phyloP scores from a whole-genome alignment of 352 stramenopile genomes.

The Lagenidium giganteum region DNA sequence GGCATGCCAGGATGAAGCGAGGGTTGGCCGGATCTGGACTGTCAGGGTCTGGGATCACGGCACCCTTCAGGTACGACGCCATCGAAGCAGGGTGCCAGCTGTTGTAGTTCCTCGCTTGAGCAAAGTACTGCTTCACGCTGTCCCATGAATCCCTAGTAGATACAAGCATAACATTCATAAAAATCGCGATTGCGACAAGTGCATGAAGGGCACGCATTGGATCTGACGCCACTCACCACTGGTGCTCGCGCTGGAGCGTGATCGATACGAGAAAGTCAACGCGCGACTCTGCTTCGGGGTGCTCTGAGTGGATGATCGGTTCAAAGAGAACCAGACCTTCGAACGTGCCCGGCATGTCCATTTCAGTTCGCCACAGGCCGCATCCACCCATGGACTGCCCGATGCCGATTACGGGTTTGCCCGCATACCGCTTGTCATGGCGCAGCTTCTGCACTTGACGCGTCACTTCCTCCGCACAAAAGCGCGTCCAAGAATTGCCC shows the following conservation, averaged over 20 bases:
- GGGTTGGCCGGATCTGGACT: constrained; percentile 9
- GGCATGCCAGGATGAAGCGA: constrained; percentile 13
- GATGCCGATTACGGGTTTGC: constrained; percentile 32
- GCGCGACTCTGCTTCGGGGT: constrained; percentile 16
- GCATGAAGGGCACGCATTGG: not conserved
- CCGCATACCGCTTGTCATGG: constrained; percentile 1
- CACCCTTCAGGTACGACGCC: constrained; percentile 25
- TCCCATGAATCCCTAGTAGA: constrained; percentile 11
- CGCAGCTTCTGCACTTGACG: constrained; percentile 16
- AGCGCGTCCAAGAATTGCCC: constrained; percentile 12
- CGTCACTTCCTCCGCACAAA: constrained; percentile 21
- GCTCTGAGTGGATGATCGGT: constrained; percentile 18
- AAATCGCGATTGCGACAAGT: not conserved
- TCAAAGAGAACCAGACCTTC: constrained; percentile 44
- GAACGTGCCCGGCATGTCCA: constrained; percentile 33
- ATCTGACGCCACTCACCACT: constrained; percentile 1
- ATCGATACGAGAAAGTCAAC: constrained; percentile 11
- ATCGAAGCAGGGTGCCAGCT: constrained; percentile 38
- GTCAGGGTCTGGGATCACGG: constrained; percentile 25
- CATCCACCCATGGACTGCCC: constrained; percentile 43
- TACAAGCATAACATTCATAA: not conserved
- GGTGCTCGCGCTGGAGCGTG: constrained; percentile 14
- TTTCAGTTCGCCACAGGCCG: constrained; percentile 31
- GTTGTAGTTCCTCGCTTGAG: constrained; percentile 28
- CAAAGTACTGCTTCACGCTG: constrained; percentile 20